Conservation (phyloP, 2,329 filamentous ascomycete species). For the Claviceps arundinis region DNA sequence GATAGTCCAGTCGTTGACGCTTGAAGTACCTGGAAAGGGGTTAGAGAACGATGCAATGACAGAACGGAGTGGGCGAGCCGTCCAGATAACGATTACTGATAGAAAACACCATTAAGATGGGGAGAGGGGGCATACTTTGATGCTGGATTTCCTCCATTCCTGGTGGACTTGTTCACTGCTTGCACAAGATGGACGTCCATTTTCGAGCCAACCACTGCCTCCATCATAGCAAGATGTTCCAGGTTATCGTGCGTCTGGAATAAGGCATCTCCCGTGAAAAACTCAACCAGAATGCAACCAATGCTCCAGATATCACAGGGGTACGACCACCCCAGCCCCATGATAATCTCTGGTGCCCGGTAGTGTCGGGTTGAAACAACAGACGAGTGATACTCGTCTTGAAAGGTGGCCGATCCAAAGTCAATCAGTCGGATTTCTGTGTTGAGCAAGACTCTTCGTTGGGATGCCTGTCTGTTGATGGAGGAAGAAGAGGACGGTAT, state of each 20-base stretch:
- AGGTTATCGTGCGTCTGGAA: conserved; percentile 64
- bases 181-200: conserved; percentile 46
- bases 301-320: conserved; percentile 66
- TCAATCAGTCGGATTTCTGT: conserved; percentile 60
- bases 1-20: conserved; percentile 51
- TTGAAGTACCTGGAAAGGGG: conserved; percentile 46
- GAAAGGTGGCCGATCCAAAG: conserved; percentile 59
- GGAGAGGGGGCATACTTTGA: conserved; percentile 37
- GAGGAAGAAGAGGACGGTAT: conserved; percentile 54
- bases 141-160: conserved; percentile 46
- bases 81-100: background rate
- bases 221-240: conserved; percentile 66
- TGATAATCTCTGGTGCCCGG: conserved; percentile 56
- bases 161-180: conserved; percentile 32
- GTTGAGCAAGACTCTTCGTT: conserved; percentile 51
- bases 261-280: conserved; percentile 57
- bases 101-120: background rate
- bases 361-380: conserved; percentile 60
- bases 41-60: background rate
- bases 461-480: conserved; percentile 46
- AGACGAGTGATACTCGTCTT: conserved; percentile 60
- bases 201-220: conserved; percentile 46
- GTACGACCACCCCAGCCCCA: conserved; percentile 58
- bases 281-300: conserved; percentile 58
- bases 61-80: background rate